These are phyloP conservation scores for Tricholoma saponaceum DNA, from an alignment of 768 basidiomycete species.

Conservation along the genomic window DNA sequence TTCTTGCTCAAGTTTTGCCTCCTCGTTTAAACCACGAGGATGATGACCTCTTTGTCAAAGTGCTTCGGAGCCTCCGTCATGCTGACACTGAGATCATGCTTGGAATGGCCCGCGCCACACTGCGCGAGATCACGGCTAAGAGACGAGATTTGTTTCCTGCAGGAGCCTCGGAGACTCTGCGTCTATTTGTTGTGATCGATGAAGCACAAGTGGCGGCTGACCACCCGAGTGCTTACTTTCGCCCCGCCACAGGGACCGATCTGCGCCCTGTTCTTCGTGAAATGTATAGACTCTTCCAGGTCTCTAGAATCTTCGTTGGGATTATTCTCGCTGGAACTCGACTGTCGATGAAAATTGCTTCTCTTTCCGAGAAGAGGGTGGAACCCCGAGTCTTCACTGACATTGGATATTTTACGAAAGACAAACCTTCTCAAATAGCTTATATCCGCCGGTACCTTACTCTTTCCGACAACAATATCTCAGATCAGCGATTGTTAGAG, in stretches of 20 bases:
- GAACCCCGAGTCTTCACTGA: slow-evolving; percentile 6
- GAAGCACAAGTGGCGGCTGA: slow-evolving; percentile 12
- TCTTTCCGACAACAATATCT: slow-evolving; percentile 5
- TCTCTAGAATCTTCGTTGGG: slow-evolving; percentile 5
- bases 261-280: slow-evolving; percentile 8
- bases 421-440: not conserved
- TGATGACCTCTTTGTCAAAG: slow-evolving; percentile 9
- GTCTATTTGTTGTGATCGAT: slow-evolving; percentile 12
- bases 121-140: not conserved
- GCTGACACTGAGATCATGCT: slow-evolving; percentile 6
- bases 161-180: not conserved
- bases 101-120: slow-evolving; percentile 1
- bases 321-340: slow-evolving; percentile 10
- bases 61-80: slow-evolving; percentile 3
- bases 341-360: slow-evolving; percentile 10
- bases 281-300: slow-evolving; percentile 6
- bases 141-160: not conserved
- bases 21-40: not conserved
- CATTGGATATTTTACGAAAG: slow-evolving; percentile 5
- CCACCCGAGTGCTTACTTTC: slow-evolving; percentile 2
- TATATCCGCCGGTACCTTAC: slow-evolving; percentile 9
- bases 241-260: slow-evolving; percentile 6
- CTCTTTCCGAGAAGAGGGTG: not conserved
- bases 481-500: slow-evolving; percentile 14
- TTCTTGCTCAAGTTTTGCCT: slow-evolving; percentile 9